A percentile compares a stretch with the other conserved stretches of the same genome.
Evolutionary conservation across 2,329 filamentous ascomycete species (phyloP).

Genomic region (Mycosphaerelloides madeirae): DNA sequence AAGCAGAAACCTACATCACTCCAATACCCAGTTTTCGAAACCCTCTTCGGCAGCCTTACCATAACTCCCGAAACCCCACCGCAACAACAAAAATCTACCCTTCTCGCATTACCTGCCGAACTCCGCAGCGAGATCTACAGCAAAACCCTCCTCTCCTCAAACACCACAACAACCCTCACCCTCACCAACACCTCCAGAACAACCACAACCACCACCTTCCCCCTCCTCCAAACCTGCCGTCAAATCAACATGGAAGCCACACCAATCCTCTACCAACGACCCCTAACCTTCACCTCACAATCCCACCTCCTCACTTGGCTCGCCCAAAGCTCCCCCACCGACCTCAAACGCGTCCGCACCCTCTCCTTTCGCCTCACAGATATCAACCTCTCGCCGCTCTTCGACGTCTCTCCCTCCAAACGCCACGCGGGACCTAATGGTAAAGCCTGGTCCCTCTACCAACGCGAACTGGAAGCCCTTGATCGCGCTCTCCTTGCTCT

Average conservation of each 20-base stretch:
- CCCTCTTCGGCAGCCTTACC: background rate
- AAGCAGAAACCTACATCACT: background rate
- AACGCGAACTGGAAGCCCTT: slow-evolving; percentile 22
- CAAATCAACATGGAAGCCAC: slow-evolving; percentile 24
- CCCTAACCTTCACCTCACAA: slow-evolving; percentile 24
- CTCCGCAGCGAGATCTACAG: slow-evolving; percentile 12
- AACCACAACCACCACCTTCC: slow-evolving; percentile 1
- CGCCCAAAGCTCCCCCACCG: slow-evolving; percentile 12
- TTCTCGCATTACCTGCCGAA: slow-evolving; percentile 18
- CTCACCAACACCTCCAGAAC: slow-evolving; percentile 14
- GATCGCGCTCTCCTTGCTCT: slow-evolving; percentile 18
- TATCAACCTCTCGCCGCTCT: slow-evolving; percentile 24
- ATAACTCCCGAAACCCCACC: background rate
- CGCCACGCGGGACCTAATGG: slow-evolving; percentile 5
- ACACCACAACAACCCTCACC: slow-evolving; percentile 11
- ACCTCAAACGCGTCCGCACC: slow-evolving; percentile 22
- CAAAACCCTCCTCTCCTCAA: slow-evolving; percentile 2
- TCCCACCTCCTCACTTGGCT: slow-evolving; percentile 26
- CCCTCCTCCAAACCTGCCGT: slow-evolving; percentile 16
- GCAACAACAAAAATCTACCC: background rate
- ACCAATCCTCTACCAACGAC: slow-evolving; percentile 20
- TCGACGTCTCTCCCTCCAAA: slow-evolving; percentile 9
- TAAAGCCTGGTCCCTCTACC: slow-evolving; percentile 27
- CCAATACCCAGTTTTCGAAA: background rate
- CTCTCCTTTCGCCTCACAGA: slow-evolving; percentile 24